These are phyloP conservation scores for Trichoderma atroviride DNA, from an alignment of 2,329 filamentous ascomycete genomes.

Conservation along the genomic window DNA sequence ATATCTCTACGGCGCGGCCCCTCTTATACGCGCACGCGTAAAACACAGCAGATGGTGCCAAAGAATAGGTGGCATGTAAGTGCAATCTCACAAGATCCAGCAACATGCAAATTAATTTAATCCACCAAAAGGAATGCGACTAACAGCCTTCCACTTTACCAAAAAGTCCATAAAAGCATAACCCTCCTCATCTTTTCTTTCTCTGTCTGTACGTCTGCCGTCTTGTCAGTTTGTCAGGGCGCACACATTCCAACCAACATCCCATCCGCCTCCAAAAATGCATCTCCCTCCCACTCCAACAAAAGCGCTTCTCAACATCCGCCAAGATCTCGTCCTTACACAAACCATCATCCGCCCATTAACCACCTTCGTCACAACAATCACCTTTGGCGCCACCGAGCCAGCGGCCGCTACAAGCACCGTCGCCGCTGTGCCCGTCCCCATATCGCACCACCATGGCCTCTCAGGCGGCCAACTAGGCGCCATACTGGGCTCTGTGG, in stretches of 20 bases:
- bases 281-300: conserved; percentile 21
- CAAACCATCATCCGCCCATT: conserved; percentile 41
- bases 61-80: conserved; percentile 4
- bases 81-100: not conserved
- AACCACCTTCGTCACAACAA: conserved; percentile 43
- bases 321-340: conserved; percentile 39
- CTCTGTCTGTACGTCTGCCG: not conserved
- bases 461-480: conserved; percentile 45
- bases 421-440: conserved; percentile 25
- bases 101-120: not conserved
- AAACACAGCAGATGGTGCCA: not conserved
- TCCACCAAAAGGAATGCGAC: not conserved
- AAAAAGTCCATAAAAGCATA: not conserved
- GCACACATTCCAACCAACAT: not conserved
- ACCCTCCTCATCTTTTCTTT: not conserved
- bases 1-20: not conserved
- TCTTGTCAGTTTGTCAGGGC: not conserved
- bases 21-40: not conserved
- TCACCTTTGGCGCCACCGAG: conserved; percentile 36
- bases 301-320: conserved; percentile 28
- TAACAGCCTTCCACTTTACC: not conserved
- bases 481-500: conserved; percentile 45
- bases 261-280: not conserved
- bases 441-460: conserved; percentile 27
- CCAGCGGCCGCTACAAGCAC: conserved; percentile 26